Conservation (phyloP, 768 basidiomycete species). For the Agrocybe chaxingu region DNA sequence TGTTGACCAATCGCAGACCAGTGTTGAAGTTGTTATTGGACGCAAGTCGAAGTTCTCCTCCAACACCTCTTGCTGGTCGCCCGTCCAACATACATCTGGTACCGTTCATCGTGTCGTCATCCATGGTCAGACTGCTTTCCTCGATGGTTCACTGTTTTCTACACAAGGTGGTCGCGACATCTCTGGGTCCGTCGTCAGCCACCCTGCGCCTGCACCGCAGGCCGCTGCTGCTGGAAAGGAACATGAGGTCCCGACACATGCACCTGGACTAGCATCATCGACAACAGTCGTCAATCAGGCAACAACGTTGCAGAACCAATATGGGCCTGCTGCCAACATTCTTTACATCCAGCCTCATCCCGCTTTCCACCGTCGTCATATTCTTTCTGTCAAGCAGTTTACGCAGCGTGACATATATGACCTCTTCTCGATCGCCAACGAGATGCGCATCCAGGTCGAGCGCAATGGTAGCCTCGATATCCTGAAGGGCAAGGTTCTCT, state of each 20-base stretch:
- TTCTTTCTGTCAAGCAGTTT: conserved; percentile 94
- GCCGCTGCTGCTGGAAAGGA: conserved; percentile 30
- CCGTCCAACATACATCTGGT: conserved; percentile 64
- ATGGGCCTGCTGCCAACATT: conserved; percentile 34
- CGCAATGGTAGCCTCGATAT: conserved; percentile 85
- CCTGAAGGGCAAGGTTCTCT: conserved; percentile 86
- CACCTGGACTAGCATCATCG: conserved; percentile 24
- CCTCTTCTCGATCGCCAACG: conserved; percentile 91
- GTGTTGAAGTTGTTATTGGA: conserved; percentile 90
- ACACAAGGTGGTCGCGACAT: conserved; percentile 67
- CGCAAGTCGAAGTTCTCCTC: conserved; percentile 58
- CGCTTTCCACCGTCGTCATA: conserved; percentile 89
- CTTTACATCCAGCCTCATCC: conserved; percentile 65
- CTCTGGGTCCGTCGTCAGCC: conserved; percentile 51
- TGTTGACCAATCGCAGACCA: conserved; percentile 81
- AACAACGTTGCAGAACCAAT: conserved; percentile 15
- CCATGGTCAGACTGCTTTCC: conserved; percentile 82
- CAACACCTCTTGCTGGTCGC: conserved; percentile 71
- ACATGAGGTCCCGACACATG: conserved; percentile 17
- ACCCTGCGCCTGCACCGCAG: conserved; percentile 8
- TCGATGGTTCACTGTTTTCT: conserved; percentile 76
- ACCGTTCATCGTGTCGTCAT: conserved; percentile 88
- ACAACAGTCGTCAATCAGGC: conserved; percentile 19
- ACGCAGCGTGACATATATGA: conserved; percentile 85
- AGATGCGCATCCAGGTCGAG: conserved; percentile 96